Conservation (phyloP, 2,329 filamentous ascomycete genomes). For the Sporothrix phasma region DNA sequence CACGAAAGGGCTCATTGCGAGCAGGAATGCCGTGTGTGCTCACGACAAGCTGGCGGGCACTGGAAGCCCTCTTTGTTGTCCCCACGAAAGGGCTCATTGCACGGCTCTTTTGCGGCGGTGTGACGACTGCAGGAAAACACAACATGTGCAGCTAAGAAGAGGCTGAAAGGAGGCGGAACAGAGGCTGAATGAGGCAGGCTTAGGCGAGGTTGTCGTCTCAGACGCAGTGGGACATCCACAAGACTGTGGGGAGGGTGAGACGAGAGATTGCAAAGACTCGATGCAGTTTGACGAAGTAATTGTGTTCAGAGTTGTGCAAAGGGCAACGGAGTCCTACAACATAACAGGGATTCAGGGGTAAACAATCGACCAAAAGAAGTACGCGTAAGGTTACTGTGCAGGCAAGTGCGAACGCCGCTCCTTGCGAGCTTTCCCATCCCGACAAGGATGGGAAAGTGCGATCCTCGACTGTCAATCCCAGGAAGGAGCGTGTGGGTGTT, state of each 20-base stretch:
- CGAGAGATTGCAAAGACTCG: no score
- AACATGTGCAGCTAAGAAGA: no score
- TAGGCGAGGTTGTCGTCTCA: neutral
- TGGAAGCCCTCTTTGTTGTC: neutral
- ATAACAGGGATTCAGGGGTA: neutral
- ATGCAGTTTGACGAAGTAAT: no score
- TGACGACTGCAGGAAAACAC: neutral
- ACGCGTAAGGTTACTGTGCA: neutral
- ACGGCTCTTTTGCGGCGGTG: neutral
- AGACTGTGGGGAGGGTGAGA: neutral
- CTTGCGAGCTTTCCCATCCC: neutral
- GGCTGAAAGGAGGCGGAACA: no score
- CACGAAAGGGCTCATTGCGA: no score
- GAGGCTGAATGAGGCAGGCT: neutral
- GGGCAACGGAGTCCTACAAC: neutral
- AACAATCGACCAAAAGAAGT: no score
- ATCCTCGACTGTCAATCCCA: neutral
- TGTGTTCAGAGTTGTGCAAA: no score
- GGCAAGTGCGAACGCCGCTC: neutral
- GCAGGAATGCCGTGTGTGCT: neutral
- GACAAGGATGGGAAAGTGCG: neutral
- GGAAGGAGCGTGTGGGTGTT: neutral
- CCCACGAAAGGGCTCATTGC: neutral
- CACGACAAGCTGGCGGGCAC: neutral
- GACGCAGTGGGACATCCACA: neutral